Conservation (phyloP, 352 stramenopile species). For the Phytopythium aichiense region DNA sequence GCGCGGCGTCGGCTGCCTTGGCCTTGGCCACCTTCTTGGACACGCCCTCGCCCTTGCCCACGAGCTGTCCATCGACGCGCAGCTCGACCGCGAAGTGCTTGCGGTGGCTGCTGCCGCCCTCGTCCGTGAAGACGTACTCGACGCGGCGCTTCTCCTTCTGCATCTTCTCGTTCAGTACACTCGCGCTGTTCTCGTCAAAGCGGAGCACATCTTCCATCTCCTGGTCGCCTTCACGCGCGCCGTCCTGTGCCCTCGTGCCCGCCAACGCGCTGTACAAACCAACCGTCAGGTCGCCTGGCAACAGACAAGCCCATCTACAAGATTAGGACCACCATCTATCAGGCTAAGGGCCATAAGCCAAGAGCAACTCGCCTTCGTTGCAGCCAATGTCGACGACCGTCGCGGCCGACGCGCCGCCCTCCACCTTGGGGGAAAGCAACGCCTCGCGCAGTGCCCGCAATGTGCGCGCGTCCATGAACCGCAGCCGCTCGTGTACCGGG, state of each 20-base stretch:
- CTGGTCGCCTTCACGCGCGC: slow-evolving; percentile 6
- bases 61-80: slow-evolving; percentile 36
- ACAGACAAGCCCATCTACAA: neutral
- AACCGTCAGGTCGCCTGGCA: slow-evolving; percentile 55
- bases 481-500: slow-evolving; percentile 59
- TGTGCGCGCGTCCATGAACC: slow-evolving; percentile 59
- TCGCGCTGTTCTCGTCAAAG: slow-evolving; percentile 59
- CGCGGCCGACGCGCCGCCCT: slow-evolving; percentile 14
- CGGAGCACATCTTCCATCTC: slow-evolving; percentile 28
- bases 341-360: neutral
- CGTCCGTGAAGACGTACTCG: slow-evolving; percentile 53
- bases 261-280: slow-evolving; percentile 62
- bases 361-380: slow-evolving; percentile 54
- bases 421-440: slow-evolving; percentile 26
- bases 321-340: neutral
- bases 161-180: slow-evolving; percentile 58
- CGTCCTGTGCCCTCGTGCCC: slow-evolving; percentile 10
- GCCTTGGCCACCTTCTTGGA: slow-evolving; percentile 83
- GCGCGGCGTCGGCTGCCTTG: slow-evolving; percentile 51
- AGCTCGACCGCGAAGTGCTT: slow-evolving; percentile 62
- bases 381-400: slow-evolving; percentile 76
- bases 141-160: slow-evolving; percentile 65
- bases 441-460: slow-evolving; percentile 33
- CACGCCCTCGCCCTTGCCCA: slow-evolving; percentile 55
- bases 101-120: slow-evolving; percentile 49